Base-by-base conservation (phyloP, 495 filamentous ascomycete genomes). In the Penicillium coffeae region DNA sequence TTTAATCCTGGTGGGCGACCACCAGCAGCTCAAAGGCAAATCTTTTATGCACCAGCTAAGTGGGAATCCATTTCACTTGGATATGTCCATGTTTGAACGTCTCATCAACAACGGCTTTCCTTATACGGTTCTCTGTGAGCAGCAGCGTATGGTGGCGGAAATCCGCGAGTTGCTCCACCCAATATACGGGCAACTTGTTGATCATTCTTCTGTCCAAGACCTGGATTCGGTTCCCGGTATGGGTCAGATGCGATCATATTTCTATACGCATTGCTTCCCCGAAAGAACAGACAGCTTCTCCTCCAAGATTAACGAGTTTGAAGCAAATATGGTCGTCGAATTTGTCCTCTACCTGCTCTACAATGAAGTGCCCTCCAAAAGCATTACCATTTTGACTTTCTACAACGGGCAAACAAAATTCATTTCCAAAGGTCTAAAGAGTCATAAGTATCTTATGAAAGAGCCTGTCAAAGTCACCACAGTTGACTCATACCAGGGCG, bases 401-500 rank as follows among this genome's bases (percentile, higher is more conserved):
- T 96, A 98, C 70, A 88, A 88, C 38, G 92, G 89, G 12, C 92
- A 98, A 55, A 76, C 83, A 33, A 87, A 87, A 55, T 61, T 71
- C 3, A 68, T 96, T 8, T 51, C 83, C 0, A 73, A 63, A 25
- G 57, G 68, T 2, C 60, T 91, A 38, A 78, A 66, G 36, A 64
- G 51, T 15, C 73, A 83, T 38, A 50, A 62, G 0, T 74, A 78
- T 39, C 68, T 89, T 1, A 59, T 65, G 47, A 69, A 66, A 6
- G 43, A 54, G 0, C 60, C 64, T 27, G 76, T 86, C 56, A 90
- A 88, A 19, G 82, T 96, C 1, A 77, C 74, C 33, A 96, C 93
- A 0, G 88, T 97, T 0, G 93, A 97, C 58, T 90, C 88, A 0
- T 96, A 92, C 62, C 93, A 97, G 60, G 92, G 92, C 21, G 90